Evolutionary conservation across 352 stramenopile genomes (phyloP), one percentile per base, ranked within the genome.

Genomic region (Globisporangium camurandrum): DNA sequence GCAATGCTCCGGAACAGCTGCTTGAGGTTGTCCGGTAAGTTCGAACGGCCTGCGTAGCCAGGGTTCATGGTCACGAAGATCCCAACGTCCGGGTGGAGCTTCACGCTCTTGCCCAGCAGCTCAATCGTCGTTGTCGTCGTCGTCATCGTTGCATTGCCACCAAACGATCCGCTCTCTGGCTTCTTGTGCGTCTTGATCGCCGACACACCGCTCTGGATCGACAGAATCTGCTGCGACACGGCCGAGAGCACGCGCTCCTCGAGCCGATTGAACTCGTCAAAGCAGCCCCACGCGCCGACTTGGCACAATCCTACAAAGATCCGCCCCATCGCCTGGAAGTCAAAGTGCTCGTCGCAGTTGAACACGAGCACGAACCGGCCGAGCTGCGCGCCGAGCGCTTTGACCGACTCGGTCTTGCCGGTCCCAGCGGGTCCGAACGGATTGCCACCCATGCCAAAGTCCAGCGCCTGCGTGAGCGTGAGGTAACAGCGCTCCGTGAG

Each of bases 1-100:
- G 97, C 97, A 51, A 99, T 97, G 49, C 97, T 98, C 10, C 97
- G 80, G 84, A 99, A 99, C 2, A 99, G 75, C 50, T 97, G 95
- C 70, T 99, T 99, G 47, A 99, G 75, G 67, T 98, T 98, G 64
- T 98, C 95, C 0, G 95, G 95, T 36, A 98, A 60, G 61, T 98
- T 98, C 9, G 89, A 98, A 57, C 97, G 84, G 11, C 98, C 98
- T 49, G 97, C 98, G 67, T 99, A 99, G 23, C 95, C 96, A 33
- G 97, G 98, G 68, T 99, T 99, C 97, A 99, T 99, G 16, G 98
- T 99, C 30, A 99, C 96, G 68, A 99, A 99, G 51, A 99, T 99
- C 23, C 96, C 98, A 45, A 99, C 97, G 64, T 99, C 95, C 45
- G 95, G 85, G 64, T 98, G 91, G 8, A 99, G 69, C 41, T 78